Conservation (phyloP, 257 asterid genomes). For the Anisodus tanguticus region DNA sequence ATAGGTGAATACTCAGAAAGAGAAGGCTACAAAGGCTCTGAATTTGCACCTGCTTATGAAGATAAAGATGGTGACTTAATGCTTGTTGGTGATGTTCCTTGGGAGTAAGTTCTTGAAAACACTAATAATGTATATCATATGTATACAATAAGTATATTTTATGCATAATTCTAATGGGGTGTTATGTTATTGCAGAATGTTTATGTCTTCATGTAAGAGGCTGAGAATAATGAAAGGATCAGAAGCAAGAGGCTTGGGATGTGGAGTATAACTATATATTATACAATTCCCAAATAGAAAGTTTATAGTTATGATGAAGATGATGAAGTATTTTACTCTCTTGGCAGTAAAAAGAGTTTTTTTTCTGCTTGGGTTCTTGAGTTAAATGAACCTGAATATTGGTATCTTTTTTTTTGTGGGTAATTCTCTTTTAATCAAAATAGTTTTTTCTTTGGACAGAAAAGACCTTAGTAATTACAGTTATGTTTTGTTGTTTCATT, state of each 20-base stretch:
- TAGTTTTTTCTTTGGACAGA: conserved; percentile 25
- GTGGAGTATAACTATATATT: conserved; percentile 34
- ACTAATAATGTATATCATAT: neutral
- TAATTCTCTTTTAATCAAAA: conserved; percentile 15
- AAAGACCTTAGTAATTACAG: conserved; percentile 27
- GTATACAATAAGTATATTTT: too few relatives aligned
- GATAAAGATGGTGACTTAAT: conserved; percentile 76
- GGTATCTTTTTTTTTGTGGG: neutral
- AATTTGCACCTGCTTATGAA: conserved; percentile 69
- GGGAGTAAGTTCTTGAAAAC: conserved; percentile 53
- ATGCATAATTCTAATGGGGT: neutral
- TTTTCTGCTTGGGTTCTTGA: conserved; percentile 31
- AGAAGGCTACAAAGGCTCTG: conserved; percentile 66
- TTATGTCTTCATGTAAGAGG: conserved; percentile 63
- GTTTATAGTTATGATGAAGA: conserved; percentile 9
- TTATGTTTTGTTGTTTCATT: conserved; percentile 24
- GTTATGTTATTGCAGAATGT: conserved; percentile 56
- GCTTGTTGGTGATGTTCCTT: conserved; percentile 79
- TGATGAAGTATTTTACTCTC: neutral
- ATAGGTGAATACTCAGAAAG: conserved; percentile 69
- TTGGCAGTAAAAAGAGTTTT: conserved; percentile 20
- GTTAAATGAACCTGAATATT: neutral
- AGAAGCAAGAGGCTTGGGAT: conserved; percentile 59
- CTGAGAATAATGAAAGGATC: conserved; percentile 69
- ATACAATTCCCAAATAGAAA: neutral